Conservation (phyloP, 1,284 basidiomycete species). For the Phellinidium pouzarii region DNA sequence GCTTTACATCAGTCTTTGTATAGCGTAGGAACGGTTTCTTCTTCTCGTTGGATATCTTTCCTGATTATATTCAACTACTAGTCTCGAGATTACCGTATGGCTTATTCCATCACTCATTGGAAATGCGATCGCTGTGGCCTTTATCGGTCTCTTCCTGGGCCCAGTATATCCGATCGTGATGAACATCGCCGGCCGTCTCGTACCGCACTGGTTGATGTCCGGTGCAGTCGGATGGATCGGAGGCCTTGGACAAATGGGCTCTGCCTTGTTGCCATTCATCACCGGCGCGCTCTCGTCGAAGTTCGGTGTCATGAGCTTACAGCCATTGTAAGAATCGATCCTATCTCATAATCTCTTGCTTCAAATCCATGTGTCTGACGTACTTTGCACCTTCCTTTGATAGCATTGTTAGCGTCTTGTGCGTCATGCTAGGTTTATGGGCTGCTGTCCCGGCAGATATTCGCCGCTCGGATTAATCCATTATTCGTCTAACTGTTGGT, state of each 20-base stretch:
- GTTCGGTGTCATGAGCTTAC: conserved; percentile 49
- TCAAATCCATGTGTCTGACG: conserved; percentile 17
- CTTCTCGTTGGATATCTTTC: background rate
- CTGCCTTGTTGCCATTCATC: conserved; percentile 59
- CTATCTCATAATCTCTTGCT: no score
- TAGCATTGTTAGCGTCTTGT: conserved; percentile 11
- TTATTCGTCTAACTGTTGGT: no score
- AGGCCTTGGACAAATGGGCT: conserved; percentile 60
- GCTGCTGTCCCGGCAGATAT: conserved; percentile 9
- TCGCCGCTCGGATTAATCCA: conserved; percentile 15
- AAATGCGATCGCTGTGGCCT: conserved; percentile 32
- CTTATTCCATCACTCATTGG: conserved; percentile 28
- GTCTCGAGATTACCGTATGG: conserved; percentile 35
- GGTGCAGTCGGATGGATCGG: conserved; percentile 65
- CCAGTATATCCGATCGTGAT: conserved; percentile 68
- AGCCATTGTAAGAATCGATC: conserved; percentile 58
- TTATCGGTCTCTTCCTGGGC: conserved; percentile 39
- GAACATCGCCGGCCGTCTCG: conserved; percentile 47
- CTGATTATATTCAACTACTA: background rate
- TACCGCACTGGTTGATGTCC: conserved; percentile 57
- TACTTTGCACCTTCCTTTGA: background rate
- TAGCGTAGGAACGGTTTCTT: conserved; percentile 33
- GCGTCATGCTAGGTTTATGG: conserved; percentile 15
- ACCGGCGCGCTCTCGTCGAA: conserved; percentile 49
- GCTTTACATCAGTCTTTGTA: conserved; percentile 43